A percentile compares a stretch with the other conserved stretches of the same genome.
These are phyloP conservation scores for Auricularia sp. DNA, from an alignment of 768 basidiomycete species.

Conservation along the genomic window DNA sequence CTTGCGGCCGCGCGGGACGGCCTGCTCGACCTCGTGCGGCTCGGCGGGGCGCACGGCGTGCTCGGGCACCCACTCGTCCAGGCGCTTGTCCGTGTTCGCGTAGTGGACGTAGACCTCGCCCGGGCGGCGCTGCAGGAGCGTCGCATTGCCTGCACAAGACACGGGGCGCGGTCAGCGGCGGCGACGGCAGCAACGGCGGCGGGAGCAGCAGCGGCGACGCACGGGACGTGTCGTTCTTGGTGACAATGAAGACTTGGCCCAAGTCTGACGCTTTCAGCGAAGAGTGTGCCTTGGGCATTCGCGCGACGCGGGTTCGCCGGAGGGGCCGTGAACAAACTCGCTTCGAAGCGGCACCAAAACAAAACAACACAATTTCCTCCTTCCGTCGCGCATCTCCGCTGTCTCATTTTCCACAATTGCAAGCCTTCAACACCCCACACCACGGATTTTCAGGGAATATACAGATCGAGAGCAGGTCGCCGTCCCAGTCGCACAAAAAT, in stretches of 20 bases:
- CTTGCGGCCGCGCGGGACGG: slow-evolving; percentile 16
- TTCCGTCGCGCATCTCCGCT: neutral
- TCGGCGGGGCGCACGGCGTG: slow-evolving; percentile 27
- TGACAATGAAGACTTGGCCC: slow-evolving; percentile 14
- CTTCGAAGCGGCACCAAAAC: neutral
- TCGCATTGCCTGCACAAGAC: slow-evolving; percentile 30
- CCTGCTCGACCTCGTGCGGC: slow-evolving; percentile 16
- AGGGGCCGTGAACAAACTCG: neutral
- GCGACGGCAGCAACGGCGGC: neutral
- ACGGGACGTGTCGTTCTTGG: slow-evolving; percentile 28
- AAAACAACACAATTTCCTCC: neutral
- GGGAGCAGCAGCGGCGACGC: slow-evolving; percentile 13
- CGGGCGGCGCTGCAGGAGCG: slow-evolving; percentile 42
- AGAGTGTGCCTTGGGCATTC: neutral
- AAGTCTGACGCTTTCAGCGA: neutral
- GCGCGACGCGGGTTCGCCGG: neutral
- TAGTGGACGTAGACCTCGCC: slow-evolving; percentile 61
- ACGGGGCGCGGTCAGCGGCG: neutral
- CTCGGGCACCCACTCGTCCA: slow-evolving; percentile 65
- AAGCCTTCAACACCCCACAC: too few species aligned
- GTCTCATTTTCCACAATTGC: too few species aligned
- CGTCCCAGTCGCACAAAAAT: too few species aligned
- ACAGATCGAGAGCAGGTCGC: too few species aligned
- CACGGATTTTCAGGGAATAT: too few species aligned
- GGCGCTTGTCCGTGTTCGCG: slow-evolving; percentile 54